Evolutionary conservation across 495 filamentous ascomycete genomes (phyloP), one percentile per base, ranked within the genome.

Genomic region (Talaromyces thailandensis): DNA sequence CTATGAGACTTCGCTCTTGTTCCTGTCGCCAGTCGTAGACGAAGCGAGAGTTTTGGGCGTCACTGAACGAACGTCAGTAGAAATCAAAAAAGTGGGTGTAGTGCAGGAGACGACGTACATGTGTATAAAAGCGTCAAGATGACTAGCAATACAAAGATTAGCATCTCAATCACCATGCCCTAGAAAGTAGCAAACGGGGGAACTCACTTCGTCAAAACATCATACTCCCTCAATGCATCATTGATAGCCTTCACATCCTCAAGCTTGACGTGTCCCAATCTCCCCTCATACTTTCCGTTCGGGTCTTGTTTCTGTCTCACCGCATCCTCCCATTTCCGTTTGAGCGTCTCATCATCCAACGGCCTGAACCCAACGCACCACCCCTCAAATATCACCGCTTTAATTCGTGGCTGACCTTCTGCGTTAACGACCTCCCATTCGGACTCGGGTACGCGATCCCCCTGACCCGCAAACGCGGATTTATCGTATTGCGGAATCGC

Each of bases 21-120:
- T 98, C 78, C 61, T 85, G 73, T 18, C 93, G 86, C 93, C 93
- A 97, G 63, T 84, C 85, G 69, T 96, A 98, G 43, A 96, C 93
- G 67, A 80, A 95, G 61, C 79, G 77, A 16, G 79, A 80, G 62
- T 95, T 76, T 69, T 89, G 81, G 11, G 93, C 89, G 69, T 98
- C 93, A 63, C 83, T 87, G 48, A 37, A 56, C n/a, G 28, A 31
- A 40, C 56, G 64, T 63, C 65, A 57, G n/a, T n/a, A n/a, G 18
- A 23, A 7, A 7, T 35, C 11, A 12, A 18, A 52, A n/a, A 24
- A 53, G 58, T 23, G 14, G 28, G 12, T 6, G 6, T 12, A 1
- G 26, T 50, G 7, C 11, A 45, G 11, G n/a, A 32, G 28, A 60
- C 24, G 50, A 70, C 81, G 68, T 73, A 87, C 84, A 97, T 86